Evolutionary conservation across 2,329 filamentous ascomycete species (phyloP), one percentile per base, ranked within the genome.

Genomic region (Fusarium protoensiforme): DNA sequence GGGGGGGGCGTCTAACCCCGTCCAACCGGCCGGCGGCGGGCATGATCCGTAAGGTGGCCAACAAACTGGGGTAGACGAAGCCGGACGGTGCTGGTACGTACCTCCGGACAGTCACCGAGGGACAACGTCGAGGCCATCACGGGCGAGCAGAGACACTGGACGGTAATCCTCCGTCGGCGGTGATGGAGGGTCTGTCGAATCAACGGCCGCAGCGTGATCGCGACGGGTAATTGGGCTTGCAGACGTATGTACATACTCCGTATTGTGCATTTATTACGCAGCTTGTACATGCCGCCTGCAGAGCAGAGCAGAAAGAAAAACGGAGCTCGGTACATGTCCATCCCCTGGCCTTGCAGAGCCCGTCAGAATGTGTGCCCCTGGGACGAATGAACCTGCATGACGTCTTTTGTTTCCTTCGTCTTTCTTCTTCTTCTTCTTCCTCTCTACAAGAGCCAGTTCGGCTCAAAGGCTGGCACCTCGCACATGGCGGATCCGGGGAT

Each of bases 61-160:
- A 53, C 60, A 61, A 61, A 60, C 48, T 64, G 56, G 60, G 64
- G 43, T 41, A 41, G 38, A 60, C 46, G 27, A 51, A 51, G 27
- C 46, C 46, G 46, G 46, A 51, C 46, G 20, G 24, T 13, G 35
- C 10, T 11, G 53, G 65, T 76, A 78, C 72, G 75, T 77, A 77
- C 68, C 74, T 68, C 75, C 75, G 75, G 75, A 77, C 68, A 74
- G 70, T 77, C 75, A 72, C 75, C 75, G 75, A 77, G 71, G 51
- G 39, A 13, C 22, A 59, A 73, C 57, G 61, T 61, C 65, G 65
- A 43, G 29, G 48, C 48, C 51, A 56, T 36, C 53, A 57, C 35
- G 22, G 35, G 20, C 20, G 20, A 36, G 54, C 39, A 57, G 39
- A 58, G 51, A 41, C 43, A 64, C 13, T 54, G 35, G n/a, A 51